Base-by-base conservation (phyloP, 192 early-diverging fungal species). In the Coemansia biformis region DNA sequence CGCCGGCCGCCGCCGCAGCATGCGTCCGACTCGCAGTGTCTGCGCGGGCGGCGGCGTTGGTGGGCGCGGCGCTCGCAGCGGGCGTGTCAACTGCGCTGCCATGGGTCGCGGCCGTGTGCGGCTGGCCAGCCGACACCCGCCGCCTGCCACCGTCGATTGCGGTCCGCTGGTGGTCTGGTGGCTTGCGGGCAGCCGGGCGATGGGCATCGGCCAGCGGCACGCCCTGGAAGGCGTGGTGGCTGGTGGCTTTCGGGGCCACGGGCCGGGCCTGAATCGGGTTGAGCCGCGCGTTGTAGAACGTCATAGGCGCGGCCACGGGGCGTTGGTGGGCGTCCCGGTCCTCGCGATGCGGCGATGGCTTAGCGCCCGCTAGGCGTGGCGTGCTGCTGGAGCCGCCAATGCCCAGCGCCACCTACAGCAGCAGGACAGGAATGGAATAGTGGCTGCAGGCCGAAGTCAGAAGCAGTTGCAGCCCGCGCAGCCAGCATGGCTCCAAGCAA, bases 241-340 rank as follows among this genome's bases (percentile, higher is more conserved):
- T 59, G 21, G 51, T 22, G 15, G 41, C 54, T 35, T 43, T 43
- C 8, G 56, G 57, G 43, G 46, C 30, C 17, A 45, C 38, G 10
- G 59, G 28, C 3, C 49, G 54, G 32, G 51, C 46, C 17, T 36
- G 59, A 15, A 63, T 48, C 12, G 67, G 67, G 1, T 49, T 40
- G 14, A 71, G 35, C 3, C 67, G 55, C 15, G 67, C 52, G 38
- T 71, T 71, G 43, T 71, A 71, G 48, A 43, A 71, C 16, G 60
- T 34, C 23, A 44, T 17, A 15, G 43, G 43, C 18, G 46, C 43
- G 11, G 54, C 31, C 35, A 45, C 30, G 23, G 50, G 44, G 22
- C 45, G 48, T 13, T 28, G 22, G 41, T 42, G 38, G 4, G 19
- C 4, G 19, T 18, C 38, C 16, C 37, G 16, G 4, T 38, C 16